Percentiles rank a stretch among this genome's conserved stretches.
phyloP scores from a whole-genome alignment of 495 filamentous ascomycete genomes.

The Pseudomonodictys pantanalensis region DNA sequence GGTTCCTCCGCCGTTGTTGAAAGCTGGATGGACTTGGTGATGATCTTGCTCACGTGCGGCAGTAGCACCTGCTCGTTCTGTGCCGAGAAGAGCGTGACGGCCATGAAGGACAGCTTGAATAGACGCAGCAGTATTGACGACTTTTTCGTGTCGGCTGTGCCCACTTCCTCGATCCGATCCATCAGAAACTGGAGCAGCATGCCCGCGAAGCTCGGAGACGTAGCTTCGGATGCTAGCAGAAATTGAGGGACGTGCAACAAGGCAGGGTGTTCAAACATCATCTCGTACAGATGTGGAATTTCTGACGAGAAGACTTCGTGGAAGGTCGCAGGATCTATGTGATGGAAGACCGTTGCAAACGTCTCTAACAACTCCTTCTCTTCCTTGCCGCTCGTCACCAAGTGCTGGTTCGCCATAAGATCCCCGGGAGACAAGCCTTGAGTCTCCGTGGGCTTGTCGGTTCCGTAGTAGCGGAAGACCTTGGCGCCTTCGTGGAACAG shows the following conservation, averaged over 20 bases:
- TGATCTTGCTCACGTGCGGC: constrained; percentile 92
- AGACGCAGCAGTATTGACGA: constrained; percentile 88
- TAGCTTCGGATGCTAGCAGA: constrained; percentile 95
- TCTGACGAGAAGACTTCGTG: constrained; percentile 98
- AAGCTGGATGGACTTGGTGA: constrained; percentile 92
- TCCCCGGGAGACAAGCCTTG: constrained; percentile 77
- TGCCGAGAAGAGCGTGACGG: constrained; percentile 87
- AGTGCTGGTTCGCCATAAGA: constrained; percentile 88
- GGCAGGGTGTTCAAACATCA: constrained; percentile 95
- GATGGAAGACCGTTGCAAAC: constrained; percentile 97
- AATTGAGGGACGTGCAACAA: constrained; percentile 96
- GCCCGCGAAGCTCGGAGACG: constrained; percentile 92
- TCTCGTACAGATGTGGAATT: constrained; percentile 92
- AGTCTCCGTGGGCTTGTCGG: constrained; percentile 75
- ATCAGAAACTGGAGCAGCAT: constrained; percentile 98
- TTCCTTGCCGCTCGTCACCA: constrained; percentile 85
- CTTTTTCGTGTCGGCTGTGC: constrained; percentile 82
- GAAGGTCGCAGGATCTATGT: constrained; percentile 96
- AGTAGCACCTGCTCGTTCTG: constrained; percentile 95
- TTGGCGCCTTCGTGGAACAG: constrained; percentile 93
- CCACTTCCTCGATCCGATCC: constrained; percentile 92
- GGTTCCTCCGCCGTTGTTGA: constrained; percentile 94
- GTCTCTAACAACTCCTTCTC: constrained; percentile 97
- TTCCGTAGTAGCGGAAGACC: constrained; percentile 93
- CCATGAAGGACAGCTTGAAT: constrained; percentile 99